phyloP scores from a whole-genome alignment of 306 rosid species.

The Begonia peltatifolia region DNA sequence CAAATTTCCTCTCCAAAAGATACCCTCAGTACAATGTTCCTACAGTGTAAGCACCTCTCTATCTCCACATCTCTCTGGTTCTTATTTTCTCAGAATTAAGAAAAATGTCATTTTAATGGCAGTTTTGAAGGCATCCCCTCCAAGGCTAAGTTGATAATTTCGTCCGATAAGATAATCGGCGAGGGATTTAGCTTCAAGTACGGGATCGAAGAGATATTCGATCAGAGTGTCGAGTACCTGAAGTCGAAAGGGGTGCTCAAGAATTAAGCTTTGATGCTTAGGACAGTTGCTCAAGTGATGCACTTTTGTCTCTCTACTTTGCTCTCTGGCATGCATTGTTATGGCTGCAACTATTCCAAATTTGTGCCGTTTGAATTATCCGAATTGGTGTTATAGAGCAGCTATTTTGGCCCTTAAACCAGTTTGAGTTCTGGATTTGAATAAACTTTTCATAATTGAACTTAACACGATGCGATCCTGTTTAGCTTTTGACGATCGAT shows the following conservation, averaged over 20 bases:
- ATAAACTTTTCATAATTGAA: too few relatives aligned
- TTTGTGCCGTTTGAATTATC: too few relatives aligned
- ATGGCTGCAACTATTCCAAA: too few relatives aligned
- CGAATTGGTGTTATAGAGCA: too few relatives aligned
- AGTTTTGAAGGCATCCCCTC: conserved; percentile 52
- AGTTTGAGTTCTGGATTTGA: too few relatives aligned
- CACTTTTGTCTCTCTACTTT: neutral
- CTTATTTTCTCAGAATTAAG: neutral
- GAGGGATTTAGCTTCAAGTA: conserved; percentile 65
- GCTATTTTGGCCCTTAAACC: too few relatives aligned
- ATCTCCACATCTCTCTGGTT: neutral
- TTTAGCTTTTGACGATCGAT: too few relatives aligned
- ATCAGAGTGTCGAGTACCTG: conserved; percentile 52
- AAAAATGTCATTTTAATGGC: conserved; percentile 14
- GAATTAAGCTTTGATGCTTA: too few relatives aligned
- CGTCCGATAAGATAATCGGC: conserved; percentile 59
- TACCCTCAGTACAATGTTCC: conserved; percentile 47
- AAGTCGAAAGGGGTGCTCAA: conserved; percentile 38
- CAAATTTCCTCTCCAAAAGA: conserved; percentile 44
- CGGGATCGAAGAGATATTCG: conserved; percentile 45
- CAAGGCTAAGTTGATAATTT: conserved; percentile 38
- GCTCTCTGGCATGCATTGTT: neutral
- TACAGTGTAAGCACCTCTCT: conserved; percentile 42
- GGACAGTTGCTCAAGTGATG: too few relatives aligned
- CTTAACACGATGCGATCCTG: too few relatives aligned